phyloP scores from a whole-genome alignment of 2,329 filamentous ascomycete species.

The Penicillium sp. region DNA sequence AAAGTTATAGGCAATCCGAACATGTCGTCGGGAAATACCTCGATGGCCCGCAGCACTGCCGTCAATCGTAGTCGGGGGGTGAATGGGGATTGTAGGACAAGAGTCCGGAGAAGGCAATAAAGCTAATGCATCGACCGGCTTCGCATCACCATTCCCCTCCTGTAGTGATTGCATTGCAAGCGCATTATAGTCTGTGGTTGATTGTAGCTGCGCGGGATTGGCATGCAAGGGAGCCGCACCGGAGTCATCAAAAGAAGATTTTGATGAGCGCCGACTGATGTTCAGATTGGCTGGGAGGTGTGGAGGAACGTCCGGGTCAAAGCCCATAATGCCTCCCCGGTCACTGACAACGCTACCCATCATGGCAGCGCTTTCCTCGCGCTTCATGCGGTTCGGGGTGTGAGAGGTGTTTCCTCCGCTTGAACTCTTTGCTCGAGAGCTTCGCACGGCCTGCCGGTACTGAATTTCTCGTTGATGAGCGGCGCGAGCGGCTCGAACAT shows the following conservation, averaged over 20 bases:
- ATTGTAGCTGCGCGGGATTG: constrained; percentile 36
- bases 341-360: constrained; percentile 51
- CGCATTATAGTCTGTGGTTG: constrained; percentile 43
- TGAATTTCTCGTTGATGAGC: constrained; percentile 43
- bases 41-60: constrained; percentile 48
- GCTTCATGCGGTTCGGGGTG: constrained; percentile 42
- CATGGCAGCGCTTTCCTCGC: constrained; percentile 40
- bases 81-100: constrained; percentile 55
- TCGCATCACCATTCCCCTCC: constrained; percentile 33
- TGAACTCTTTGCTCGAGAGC: constrained; percentile 43
- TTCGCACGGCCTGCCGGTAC: constrained; percentile 37
- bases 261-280: constrained; percentile 46
- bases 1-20: constrained; percentile 56
- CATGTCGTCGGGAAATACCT: constrained; percentile 57
- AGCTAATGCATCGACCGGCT: constrained; percentile 44
- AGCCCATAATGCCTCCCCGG: constrained; percentile 51
- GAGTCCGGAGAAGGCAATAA: constrained; percentile 48
- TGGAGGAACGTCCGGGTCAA: constrained; percentile 40
- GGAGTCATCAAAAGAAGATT: constrained; percentile 43
- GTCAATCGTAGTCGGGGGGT: constrained; percentile 47
- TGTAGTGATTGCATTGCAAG: constrained; percentile 43
- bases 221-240: constrained; percentile 29
- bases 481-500: constrained; percentile 48
- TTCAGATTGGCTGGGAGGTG: constrained; percentile 33
- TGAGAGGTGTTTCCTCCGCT: constrained; percentile 42